These are phyloP conservation scores for Halteria grandinella DNA, from an alignment of 73 alveolate genomes.

Conservation along the genomic window DNA sequence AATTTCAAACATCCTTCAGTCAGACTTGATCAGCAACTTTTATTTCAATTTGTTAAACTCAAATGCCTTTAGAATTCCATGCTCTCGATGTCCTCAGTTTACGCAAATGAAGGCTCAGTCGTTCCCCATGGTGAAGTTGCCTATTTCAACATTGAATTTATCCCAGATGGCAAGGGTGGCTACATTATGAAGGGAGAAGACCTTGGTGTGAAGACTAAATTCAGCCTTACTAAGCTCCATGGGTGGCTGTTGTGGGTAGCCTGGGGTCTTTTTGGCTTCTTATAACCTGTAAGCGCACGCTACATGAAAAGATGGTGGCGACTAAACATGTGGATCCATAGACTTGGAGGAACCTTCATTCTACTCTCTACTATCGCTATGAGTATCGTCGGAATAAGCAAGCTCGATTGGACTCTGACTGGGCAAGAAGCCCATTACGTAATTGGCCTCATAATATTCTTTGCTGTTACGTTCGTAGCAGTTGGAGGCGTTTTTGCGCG, in stretches of 20 bases:
- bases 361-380: background rate
- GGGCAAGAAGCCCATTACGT: background rate
- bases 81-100: no score
- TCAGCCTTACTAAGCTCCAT: no score
- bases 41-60: no score
- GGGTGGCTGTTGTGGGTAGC: conserved; percentile 47
- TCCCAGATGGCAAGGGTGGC: no score
- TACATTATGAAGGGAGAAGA: no score
- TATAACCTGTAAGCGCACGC: background rate
- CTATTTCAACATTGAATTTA: no score
- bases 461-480: background rate
- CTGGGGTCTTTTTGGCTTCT: conserved; percentile 25
- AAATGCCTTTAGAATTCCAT: no score
- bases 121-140: no score
- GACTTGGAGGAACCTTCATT: background rate
- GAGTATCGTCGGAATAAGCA: background rate
- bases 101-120: no score
- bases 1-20: no score
- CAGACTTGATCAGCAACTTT: no score
- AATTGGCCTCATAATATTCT: background rate
- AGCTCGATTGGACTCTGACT: background rate
- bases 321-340: conserved; percentile 7
- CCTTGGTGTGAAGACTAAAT: no score
- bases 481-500: conserved; percentile 3
- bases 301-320: conserved; percentile 26